These are phyloP conservation scores for Chalaropsis ovoidea DNA, from an alignment of 2,329 filamentous ascomycete species.

Conservation along the genomic window DNA sequence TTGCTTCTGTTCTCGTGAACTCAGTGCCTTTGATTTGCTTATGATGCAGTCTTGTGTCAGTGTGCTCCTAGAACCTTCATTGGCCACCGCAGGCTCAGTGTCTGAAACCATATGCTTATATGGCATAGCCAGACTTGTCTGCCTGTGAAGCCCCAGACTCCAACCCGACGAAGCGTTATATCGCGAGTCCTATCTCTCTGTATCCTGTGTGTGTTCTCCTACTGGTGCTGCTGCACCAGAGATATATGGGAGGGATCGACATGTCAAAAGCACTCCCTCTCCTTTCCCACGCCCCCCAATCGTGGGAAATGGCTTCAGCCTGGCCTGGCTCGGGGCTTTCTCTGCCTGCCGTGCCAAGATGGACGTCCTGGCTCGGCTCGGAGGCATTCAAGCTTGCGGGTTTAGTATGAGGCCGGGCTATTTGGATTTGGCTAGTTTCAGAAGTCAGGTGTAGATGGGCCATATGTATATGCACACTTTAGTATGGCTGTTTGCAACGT, in stretches of 20 bases:
- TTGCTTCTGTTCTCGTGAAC: conserved; percentile 1
- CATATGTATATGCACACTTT: background rate
- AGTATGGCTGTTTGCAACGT: background rate
- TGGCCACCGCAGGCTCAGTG: background rate
- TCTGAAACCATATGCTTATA: too few relatives aligned
- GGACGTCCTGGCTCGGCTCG: background rate
- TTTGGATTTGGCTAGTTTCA: background rate
- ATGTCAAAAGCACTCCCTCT: background rate
- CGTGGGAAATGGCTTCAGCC: background rate
- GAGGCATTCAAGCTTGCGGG: background rate
- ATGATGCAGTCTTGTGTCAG: background rate
- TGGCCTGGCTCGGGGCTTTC: background rate
- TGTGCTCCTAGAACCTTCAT: background rate
- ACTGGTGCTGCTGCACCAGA: background rate
- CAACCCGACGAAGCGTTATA: background rate
- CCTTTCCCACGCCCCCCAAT: background rate
- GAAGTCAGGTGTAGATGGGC: background rate
- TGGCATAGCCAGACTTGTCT: background rate
- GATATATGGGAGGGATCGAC: conserved; percentile 2
- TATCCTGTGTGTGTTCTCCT: too few relatives aligned
- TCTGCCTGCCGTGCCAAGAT: background rate
- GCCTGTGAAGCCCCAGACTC: background rate
- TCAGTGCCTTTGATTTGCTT: background rate
- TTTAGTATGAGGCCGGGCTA: background rate
- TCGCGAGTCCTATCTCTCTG: too few relatives aligned